Percentiles rank a stretch among this genome's conserved stretches.
Conservation (phyloP, 2,329 filamentous ascomycete genomes). For the Penicillium corylophilum region DNA sequence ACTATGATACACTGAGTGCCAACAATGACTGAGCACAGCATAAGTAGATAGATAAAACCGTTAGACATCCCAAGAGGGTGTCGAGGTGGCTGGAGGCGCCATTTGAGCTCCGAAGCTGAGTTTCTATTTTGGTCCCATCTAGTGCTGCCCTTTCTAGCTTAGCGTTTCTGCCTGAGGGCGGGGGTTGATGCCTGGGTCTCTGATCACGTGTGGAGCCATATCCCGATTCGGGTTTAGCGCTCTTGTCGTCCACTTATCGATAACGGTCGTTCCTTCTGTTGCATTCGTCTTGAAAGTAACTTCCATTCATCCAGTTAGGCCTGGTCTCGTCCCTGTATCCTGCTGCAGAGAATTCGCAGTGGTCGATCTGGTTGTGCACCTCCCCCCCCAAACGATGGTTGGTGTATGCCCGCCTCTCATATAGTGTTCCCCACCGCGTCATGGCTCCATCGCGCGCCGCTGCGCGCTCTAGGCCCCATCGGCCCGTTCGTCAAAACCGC, state of each 20-base stretch:
- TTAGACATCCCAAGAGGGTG: conserved; percentile 18
- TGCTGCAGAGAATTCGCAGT: neutral
- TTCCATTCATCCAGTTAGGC: neutral
- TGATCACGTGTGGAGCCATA: neutral
- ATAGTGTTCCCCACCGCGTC: conserved; percentile 8
- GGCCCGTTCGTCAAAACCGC: conserved; percentile 38
- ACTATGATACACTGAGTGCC: conserved; percentile 4
- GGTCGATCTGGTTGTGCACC: neutral
- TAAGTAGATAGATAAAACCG: neutral
- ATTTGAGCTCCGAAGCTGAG: conserved; percentile 26
- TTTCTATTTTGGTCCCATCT: conserved; percentile 35
- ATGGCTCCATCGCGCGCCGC: conserved; percentile 34
- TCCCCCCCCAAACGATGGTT: neutral
- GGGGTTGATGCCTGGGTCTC: conserved; percentile 23
- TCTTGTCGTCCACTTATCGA: conserved; percentile 13
- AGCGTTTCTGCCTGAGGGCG: conserved; percentile 28
- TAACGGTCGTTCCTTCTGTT: conserved; percentile 18
- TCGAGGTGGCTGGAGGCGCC: conserved; percentile 27
- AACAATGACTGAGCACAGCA: neutral
- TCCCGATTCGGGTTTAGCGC: neutral
- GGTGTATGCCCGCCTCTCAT: conserved; percentile 7
- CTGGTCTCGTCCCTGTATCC: neutral
- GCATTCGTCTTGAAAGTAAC: conserved; percentile 1
- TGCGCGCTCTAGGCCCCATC: conserved; percentile 24
- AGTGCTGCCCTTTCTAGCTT: conserved; percentile 23